phyloP scores from a whole-genome alignment of 352 stramenopile genomes.

The Phytophthora brassicae region DNA sequence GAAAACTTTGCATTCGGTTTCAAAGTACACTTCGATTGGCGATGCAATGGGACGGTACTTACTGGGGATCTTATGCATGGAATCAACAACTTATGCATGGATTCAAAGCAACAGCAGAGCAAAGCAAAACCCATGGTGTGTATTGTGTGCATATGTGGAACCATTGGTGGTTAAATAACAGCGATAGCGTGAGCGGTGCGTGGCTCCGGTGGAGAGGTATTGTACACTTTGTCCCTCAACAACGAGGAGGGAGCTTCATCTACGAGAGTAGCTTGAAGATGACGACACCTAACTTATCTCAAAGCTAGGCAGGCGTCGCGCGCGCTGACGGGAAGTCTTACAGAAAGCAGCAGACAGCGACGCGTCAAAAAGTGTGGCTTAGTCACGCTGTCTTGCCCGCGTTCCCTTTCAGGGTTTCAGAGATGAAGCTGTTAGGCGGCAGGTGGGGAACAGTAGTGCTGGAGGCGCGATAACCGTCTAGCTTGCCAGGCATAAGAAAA shows the following conservation, averaged over 20 bases:
- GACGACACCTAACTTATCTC: constrained; percentile 13
- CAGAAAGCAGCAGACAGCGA: constrained; percentile 10
- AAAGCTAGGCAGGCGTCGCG: constrained; percentile 1
- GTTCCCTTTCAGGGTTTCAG: constrained; percentile 40
- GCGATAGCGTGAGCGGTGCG: constrained; percentile 22
- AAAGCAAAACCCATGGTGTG: constrained; percentile 26
- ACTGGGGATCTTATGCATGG: neutral
- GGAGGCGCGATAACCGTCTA: constrained; percentile 59
- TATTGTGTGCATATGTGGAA: constrained; percentile 32
- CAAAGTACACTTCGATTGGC: constrained; percentile 11
- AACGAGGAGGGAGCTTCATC: constrained; percentile 22
- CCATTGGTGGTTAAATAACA: constrained; percentile 42
- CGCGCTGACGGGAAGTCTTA: constrained; percentile 11
- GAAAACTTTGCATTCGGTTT: neutral
- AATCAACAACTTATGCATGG: neutral
- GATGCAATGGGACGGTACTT: constrained; percentile 10
- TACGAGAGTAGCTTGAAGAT: constrained; percentile 29
- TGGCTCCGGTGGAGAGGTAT: constrained; percentile 27
- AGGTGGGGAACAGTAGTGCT: constrained; percentile 40
- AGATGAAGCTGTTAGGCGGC: constrained; percentile 57
- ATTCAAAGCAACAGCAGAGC: constrained; percentile 7
- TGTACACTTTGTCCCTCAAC: constrained; percentile 34
- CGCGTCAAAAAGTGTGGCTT: constrained; percentile 21
- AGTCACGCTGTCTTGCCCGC: constrained; percentile 61
- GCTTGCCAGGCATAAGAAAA: constrained; percentile 70